Evolutionary conservation across 805 yeast genomes (phyloP).

Genomic region (Kodamaea jinghongensis): DNA sequence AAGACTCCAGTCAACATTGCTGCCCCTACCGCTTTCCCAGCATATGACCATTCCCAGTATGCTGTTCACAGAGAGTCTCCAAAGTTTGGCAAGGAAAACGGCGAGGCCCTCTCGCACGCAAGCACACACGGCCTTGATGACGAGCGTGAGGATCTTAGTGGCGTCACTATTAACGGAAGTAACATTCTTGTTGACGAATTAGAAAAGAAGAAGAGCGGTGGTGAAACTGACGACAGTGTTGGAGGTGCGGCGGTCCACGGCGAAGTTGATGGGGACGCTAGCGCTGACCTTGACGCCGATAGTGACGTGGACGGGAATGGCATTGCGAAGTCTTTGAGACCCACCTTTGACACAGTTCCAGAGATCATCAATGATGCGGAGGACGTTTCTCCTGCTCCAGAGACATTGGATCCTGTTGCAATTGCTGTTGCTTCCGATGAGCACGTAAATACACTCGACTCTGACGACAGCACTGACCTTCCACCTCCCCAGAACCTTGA

Average conservation of each 20-base stretch:
- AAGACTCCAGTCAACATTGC: too few species aligned
- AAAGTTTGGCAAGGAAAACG: too few species aligned
- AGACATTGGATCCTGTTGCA: too few species aligned
- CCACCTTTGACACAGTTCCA: conserved; percentile 31
- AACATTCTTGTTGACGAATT: conserved; percentile 25
- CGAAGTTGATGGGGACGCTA: too few species aligned
- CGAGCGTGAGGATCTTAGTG: conserved; percentile 5
- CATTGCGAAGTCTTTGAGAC: conserved; percentile 25
- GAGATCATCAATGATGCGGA: conserved; percentile 21
- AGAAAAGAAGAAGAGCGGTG: conserved; percentile 18
- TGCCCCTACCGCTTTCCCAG: too few species aligned
- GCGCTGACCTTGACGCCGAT: neutral
- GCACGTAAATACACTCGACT: neutral
- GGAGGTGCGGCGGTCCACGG: neutral
- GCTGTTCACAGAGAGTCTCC: too few species aligned
- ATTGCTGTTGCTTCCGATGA: neutral
- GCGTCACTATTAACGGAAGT: conserved; percentile 20
- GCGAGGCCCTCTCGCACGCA: too few species aligned
- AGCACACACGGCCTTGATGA: neutral
- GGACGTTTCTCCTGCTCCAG: neutral
- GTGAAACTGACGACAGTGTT: conserved; percentile 18
- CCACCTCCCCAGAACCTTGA: conserved; percentile 20
- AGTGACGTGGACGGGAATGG: conserved; percentile 16
- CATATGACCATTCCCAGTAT: too few species aligned
- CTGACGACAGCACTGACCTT: neutral